Base-by-base conservation (phyloP, 805 yeast species). In the Spathaspora arborariae region DNA sequence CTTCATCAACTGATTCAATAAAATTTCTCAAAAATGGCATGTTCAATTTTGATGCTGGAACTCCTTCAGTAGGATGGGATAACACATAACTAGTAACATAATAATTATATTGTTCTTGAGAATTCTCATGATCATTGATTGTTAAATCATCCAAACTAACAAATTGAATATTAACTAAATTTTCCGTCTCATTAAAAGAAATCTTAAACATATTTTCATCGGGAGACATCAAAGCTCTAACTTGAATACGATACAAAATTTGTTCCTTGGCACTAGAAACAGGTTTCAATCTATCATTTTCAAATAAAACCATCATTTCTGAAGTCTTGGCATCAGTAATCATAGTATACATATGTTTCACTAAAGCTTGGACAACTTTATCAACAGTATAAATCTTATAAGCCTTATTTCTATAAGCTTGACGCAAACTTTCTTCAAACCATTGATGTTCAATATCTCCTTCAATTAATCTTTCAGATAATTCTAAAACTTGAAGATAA, bases 11-110 rank as follows among this genome's bases (percentile, higher is more conserved):
- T 42, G 70, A 75, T 40, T 81, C 80, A 40, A 82, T 67, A 45
- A 73, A 76, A 4, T 78, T 62, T 55, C 81, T 84, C 53, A 88
- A 70, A 65, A 92, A 86, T 20, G 98, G 98, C 64, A 88, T 74
- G 51, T 79, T 78, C 46, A 94, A 78, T 54, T 81, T 82, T 38
- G 85, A 82, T 16, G 88, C 80, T 15, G 89, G 83, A 15, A 94
- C 85, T 24, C 98, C 98, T 65, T 94, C 99, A 2, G 99, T 94
- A 34, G 99, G 98, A 58, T 89, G 96, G 2, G 96, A 85, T 87
- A 94, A 85, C 38, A 91, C 80, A 64, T 86, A 94, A 38, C 96
- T 87, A 0, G 98, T 92, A 43, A 94, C 78, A 61, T 94, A 94
- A 69, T 94, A 92, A 62, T 89, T 91, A 86, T 96, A 94, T 57